Conservation (phyloP, 1,284 basidiomycete genomes). For the Heliocybe sulcata region DNA sequence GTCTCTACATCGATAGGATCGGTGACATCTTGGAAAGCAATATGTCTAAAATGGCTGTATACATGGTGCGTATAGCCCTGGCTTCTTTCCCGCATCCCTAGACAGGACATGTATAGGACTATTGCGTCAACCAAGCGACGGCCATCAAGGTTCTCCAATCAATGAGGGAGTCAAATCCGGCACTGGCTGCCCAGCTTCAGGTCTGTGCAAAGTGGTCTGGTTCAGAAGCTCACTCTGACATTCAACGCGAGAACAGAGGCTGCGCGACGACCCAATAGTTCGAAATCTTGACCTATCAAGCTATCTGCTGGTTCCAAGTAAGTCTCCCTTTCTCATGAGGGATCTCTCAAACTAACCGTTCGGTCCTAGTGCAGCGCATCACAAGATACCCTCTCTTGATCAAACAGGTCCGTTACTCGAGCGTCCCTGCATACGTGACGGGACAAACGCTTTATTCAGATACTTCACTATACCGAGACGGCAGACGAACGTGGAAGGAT, state of each 20-base stretch:
- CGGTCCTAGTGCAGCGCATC: conserved; percentile 80
- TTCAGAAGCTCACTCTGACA: neutral
- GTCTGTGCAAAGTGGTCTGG: conserved; percentile 27
- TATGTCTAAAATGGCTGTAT: conserved; percentile 72
- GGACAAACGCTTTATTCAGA: conserved; percentile 33
- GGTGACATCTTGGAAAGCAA: conserved; percentile 80
- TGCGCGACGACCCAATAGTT: conserved; percentile 69
- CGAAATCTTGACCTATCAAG: conserved; percentile 86
- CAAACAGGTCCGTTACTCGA: conserved; percentile 49
- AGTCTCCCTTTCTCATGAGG: conserved; percentile 15
- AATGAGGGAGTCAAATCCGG: conserved; percentile 60
- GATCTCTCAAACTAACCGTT: neutral
- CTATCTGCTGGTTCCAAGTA: conserved; percentile 87
- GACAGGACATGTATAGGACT: conserved; percentile 44
- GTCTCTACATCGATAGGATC: conserved; percentile 85
- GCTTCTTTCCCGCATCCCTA: too few species aligned
- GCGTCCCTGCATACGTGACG: too few species aligned
- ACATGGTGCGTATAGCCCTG: conserved; percentile 63
- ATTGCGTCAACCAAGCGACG: conserved; percentile 85
- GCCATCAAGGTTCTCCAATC: conserved; percentile 78
- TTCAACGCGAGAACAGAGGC: conserved; percentile 31
- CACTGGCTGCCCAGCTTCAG: conserved; percentile 62
- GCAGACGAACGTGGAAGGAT: conserved; percentile 53
- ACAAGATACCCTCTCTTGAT: conserved; percentile 89
- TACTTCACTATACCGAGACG: conserved; percentile 72